Percentiles rank a stretch among this genome's conserved stretches.
phyloP scores from a whole-genome alignment of 2,329 filamentous ascomycete species.

The Hysterium pulicare region DNA sequence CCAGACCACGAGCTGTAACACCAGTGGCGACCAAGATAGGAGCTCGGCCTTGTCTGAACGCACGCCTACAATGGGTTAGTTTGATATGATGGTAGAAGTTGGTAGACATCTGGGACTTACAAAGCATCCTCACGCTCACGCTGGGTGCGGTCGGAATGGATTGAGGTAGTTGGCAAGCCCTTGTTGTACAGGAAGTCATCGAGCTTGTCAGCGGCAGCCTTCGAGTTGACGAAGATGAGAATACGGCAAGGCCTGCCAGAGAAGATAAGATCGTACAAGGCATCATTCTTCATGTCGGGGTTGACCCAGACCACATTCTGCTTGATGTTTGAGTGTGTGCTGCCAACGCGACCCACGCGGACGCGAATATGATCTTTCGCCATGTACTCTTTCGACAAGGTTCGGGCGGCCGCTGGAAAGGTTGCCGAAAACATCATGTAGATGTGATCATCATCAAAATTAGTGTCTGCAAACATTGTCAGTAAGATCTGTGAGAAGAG shows the following conservation, averaged over 20 bases:
- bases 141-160: conserved; percentile 84
- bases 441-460: conserved; percentile 66
- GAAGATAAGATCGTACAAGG: conserved; percentile 69
- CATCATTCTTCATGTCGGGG: conserved; percentile 63
- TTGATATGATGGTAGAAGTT: not conserved
- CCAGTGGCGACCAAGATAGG: conserved; percentile 86
- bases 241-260: conserved; percentile 71
- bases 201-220: conserved; percentile 72
- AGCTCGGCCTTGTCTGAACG: conserved; percentile 70
- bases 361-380: conserved; percentile 72
- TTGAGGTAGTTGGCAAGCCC: conserved; percentile 77
- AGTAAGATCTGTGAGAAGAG: not conserved
- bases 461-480: conserved; percentile 55
- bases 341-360: conserved; percentile 82
- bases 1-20: conserved; percentile 82
- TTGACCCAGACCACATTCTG: conserved; percentile 71
- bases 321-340: conserved; percentile 75
- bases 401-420: conserved; percentile 76
- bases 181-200: conserved; percentile 86
- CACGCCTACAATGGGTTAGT: conserved; percentile 49
- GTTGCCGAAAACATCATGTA: conserved; percentile 92
- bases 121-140: conserved; percentile 88
- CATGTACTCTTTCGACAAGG: conserved; percentile 74
- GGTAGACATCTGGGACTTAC: conserved; percentile 46
- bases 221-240: conserved; percentile 86